These are phyloP conservation scores for Corylus heterophylla DNA, from an alignment of 306 rosid species.

Conservation along the genomic window DNA sequence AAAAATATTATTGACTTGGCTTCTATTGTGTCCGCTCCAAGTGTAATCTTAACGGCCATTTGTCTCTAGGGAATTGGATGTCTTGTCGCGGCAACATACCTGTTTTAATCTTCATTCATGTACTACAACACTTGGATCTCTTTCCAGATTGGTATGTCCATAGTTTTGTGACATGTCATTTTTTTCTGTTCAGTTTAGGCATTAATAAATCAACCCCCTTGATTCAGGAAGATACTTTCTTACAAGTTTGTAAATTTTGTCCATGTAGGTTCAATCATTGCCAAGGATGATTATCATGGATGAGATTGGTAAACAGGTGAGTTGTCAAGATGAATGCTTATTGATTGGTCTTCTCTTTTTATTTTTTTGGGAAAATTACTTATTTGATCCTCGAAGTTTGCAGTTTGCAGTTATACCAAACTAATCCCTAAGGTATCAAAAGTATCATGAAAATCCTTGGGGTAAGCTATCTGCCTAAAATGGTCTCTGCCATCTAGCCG, in stretches of 20 bases:
- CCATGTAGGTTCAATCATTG: conserved; percentile 82
- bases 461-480: too few relatives aligned
- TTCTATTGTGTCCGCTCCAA: conserved; percentile 2
- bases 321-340: not conserved
- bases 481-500: too few relatives aligned
- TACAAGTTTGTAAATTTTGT: conserved; percentile 24
- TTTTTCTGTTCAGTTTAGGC: not conserved
- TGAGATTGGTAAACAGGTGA: conserved; percentile 97
- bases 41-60: conserved; percentile 26
- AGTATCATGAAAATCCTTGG: too few relatives aligned
- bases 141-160: conserved; percentile 81
- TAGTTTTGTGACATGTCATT: conserved; percentile 8
- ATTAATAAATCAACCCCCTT: not conserved
- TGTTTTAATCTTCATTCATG: conserved; percentile 90
- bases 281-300: conserved; percentile 98
- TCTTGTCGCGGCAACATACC: conserved; percentile 73
- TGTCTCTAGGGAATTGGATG: conserved; percentile 85
- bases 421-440: too few relatives aligned
- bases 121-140: conserved; percentile 93
- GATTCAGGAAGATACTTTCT: conserved; percentile 1
- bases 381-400: too few relatives aligned
- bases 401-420: too few relatives aligned
- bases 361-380: not conserved
- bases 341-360: not conserved
- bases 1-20: not conserved